These are phyloP conservation scores for Trametes maxima DNA, from an alignment of 768 basidiomycete species.

Conservation along the genomic window DNA sequence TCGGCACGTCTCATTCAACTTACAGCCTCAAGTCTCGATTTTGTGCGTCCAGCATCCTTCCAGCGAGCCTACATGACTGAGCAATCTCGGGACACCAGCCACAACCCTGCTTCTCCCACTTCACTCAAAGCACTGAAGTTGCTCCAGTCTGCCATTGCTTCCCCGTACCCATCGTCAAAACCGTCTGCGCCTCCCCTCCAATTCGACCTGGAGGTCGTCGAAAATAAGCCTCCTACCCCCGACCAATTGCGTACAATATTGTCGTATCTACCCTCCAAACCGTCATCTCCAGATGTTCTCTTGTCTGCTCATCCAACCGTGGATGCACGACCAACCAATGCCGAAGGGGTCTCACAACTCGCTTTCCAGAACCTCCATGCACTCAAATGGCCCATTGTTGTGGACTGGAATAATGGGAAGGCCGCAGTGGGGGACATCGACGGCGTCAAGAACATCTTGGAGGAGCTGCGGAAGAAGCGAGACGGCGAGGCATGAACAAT, in stretches of 20 bases:
- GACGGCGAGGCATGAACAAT: slow-evolving; percentile 57
- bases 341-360: slow-evolving; percentile 51
- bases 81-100: slow-evolving; percentile 43
- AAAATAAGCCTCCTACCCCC: slow-evolving; percentile 59
- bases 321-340: slow-evolving; percentile 41
- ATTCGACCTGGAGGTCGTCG: slow-evolving; percentile 74
- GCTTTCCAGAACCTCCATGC: slow-evolving; percentile 58
- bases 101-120: slow-evolving; percentile 64
- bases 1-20: background rate
- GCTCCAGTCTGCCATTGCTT: slow-evolving; percentile 60
- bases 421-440: slow-evolving; percentile 69
- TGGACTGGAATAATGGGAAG: slow-evolving; percentile 71
- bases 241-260: slow-evolving; percentile 73
- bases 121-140: slow-evolving; percentile 63
- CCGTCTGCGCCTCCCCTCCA: slow-evolving; percentile 53
- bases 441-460: slow-evolving; percentile 68
- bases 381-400: slow-evolving; percentile 79
- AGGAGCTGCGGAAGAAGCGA: slow-evolving; percentile 61
- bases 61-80: background rate
- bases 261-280: slow-evolving; percentile 49
- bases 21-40: slow-evolving; percentile 62
- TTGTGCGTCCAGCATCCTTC: slow-evolving; percentile 47
- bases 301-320: slow-evolving; percentile 64
- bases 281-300: slow-evolving; percentile 39
- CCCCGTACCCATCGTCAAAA: slow-evolving; percentile 60